Conservation (phyloP, 2,329 filamentous ascomycete species). For the Pezicula neosporulosa region DNA sequence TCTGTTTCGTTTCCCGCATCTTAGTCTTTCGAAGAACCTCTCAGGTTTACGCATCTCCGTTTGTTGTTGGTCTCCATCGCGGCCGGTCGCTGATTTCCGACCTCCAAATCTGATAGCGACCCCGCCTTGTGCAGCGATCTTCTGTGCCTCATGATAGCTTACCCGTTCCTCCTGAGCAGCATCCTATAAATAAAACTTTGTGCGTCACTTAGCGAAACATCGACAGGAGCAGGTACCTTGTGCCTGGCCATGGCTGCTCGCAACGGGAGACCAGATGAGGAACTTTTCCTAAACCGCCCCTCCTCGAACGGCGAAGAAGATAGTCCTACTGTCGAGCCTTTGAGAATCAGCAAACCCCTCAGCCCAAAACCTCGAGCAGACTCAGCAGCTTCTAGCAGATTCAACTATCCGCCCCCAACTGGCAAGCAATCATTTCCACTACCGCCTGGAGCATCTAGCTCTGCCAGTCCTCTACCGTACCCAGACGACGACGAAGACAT, state of each 20-base stretch:
- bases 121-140: slow-evolving; percentile 18
- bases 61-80: slow-evolving; percentile 11
- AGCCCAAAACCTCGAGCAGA: slow-evolving; percentile 50
- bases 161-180: slow-evolving; percentile 16
- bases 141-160: slow-evolving; percentile 24
- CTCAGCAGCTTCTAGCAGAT: slow-evolving; percentile 31
- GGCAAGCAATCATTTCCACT: slow-evolving; percentile 59
- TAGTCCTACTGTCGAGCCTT: slow-evolving; percentile 76
- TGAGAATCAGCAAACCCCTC: slow-evolving; percentile 80
- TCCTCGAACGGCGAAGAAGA: slow-evolving; percentile 50
- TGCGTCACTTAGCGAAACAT: slow-evolving; percentile 20
- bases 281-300: slow-evolving; percentile 70
- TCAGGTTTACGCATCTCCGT: slow-evolving; percentile 11
- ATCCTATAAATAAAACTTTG: slow-evolving; percentile 26
- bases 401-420: slow-evolving; percentile 46
- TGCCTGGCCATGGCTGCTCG: slow-evolving; percentile 28
- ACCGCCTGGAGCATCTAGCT: slow-evolving; percentile 67
- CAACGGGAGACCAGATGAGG: slow-evolving; percentile 70
- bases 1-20: slow-evolving; percentile 16
- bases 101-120: slow-evolving; percentile 11
- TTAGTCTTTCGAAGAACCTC: slow-evolving; percentile 9
- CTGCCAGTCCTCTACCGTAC: slow-evolving; percentile 65
- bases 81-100: slow-evolving; percentile 17
- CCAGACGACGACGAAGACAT: slow-evolving; percentile 62
- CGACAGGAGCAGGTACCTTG: slow-evolving; percentile 14